These are phyloP conservation scores for Umbelopsis vinacea DNA, from an alignment of 192 early-diverging fungal genomes.

Conservation along the genomic window DNA sequence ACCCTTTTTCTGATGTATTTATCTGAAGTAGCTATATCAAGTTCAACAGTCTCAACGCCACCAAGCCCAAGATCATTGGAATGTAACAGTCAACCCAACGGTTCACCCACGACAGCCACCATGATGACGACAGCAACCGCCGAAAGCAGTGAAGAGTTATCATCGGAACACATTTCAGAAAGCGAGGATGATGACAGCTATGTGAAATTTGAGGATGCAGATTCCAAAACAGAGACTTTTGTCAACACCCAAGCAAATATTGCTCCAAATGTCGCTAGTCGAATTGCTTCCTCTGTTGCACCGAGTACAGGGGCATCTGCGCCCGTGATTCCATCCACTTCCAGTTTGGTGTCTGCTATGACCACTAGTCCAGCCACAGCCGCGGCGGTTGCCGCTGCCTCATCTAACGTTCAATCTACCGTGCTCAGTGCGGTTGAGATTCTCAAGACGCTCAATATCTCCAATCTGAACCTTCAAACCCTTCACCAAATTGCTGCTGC, in stretches of 20 bases:
- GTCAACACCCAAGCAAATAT: background rate
- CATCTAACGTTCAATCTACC: conserved; percentile 2
- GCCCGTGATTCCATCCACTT: background rate
- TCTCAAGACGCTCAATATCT: conserved; percentile 32
- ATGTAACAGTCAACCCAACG: background rate
- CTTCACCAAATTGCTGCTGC: conserved; percentile 30
- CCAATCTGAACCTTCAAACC: conserved; percentile 32
- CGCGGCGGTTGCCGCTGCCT: conserved; percentile 6
- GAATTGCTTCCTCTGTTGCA: conserved; percentile 7
- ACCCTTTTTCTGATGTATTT: too few species aligned
- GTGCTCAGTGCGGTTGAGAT: conserved; percentile 27
- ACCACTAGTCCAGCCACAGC: conserved; percentile 15
- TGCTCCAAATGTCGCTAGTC: conserved; percentile 5
- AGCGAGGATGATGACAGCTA: conserved; percentile 27
- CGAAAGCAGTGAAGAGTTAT: conserved; percentile 21
- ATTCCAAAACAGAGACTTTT: background rate
- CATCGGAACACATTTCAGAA: conserved; percentile 9
- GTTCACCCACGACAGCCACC: background rate
- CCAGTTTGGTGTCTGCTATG: conserved; percentile 13
- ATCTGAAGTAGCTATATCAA: background rate
- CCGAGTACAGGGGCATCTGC: background rate
- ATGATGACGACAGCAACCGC: background rate
- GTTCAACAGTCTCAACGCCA: background rate
- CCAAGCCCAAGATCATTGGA: conserved; percentile 8
- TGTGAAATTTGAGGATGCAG: conserved; percentile 39